Evolutionary conservation across 768 basidiomycete genomes (phyloP).

Genomic region (Tulasnella sp.): DNA sequence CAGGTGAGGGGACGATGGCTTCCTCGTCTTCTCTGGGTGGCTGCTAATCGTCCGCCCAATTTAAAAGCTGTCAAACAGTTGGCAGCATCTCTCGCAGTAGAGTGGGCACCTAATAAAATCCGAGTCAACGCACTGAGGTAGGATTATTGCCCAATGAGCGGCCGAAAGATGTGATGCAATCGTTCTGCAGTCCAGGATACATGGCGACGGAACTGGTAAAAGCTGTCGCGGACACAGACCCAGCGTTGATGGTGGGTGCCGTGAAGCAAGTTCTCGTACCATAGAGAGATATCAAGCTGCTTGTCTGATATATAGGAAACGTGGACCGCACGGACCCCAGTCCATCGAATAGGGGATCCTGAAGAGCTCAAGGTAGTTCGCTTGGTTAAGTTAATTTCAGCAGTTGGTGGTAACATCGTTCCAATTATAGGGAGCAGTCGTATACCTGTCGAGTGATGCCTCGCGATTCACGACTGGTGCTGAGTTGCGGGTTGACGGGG

Average conservation of each 20-base stretch:
- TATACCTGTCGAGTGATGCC: slow-evolving; percentile 89
- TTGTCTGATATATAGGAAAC: slow-evolving; percentile 56
- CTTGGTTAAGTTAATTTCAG: background rate
- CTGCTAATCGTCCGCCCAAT: background rate
- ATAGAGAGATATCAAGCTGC: background rate
- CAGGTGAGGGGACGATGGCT: slow-evolving; percentile 53
- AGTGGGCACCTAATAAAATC: slow-evolving; percentile 91
- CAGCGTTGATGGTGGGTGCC: slow-evolving; percentile 67
- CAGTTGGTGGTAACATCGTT: background rate
- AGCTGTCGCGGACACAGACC: slow-evolving; percentile 74
- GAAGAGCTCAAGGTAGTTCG: slow-evolving; percentile 73
- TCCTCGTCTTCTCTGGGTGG: slow-evolving; percentile 5
- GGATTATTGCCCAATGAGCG: slow-evolving; percentile 26
- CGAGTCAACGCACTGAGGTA: slow-evolving; percentile 83
- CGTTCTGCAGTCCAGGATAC: slow-evolving; percentile 75
- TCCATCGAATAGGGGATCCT: slow-evolving; percentile 90
- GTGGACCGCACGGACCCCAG: slow-evolving; percentile 83
- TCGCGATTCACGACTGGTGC: slow-evolving; percentile 88
- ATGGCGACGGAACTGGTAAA: slow-evolving; percentile 90
- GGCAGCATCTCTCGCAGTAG: slow-evolving; percentile 89
- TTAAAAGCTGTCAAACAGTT: slow-evolving; percentile 83
- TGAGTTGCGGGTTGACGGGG: slow-evolving; percentile 85
- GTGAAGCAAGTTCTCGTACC: slow-evolving; percentile 7
- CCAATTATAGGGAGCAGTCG: slow-evolving; percentile 70
- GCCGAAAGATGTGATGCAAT: too few species aligned